Base-by-base conservation (phyloP, 2,329 filamentous ascomycete genomes). In the Ascochyta koolunga region DNA sequence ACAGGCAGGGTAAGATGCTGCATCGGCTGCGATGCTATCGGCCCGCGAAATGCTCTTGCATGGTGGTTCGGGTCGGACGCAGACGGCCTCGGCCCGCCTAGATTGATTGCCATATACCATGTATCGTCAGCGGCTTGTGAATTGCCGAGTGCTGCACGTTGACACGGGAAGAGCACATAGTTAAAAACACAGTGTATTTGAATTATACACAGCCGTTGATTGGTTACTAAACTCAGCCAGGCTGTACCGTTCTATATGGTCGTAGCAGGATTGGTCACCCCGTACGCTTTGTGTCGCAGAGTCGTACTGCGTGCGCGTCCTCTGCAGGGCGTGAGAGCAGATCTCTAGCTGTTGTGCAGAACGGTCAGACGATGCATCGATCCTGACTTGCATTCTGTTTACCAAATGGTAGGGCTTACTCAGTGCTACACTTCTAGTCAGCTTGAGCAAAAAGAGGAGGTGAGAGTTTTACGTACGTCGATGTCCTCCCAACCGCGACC, bases 401-500 rank as follows among this genome's bases (percentile, higher is more conserved):
- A 36, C 32, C 35, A 40, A 37, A 15, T 19, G 21, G 37, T 18
- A 31, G 33, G 55, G 16, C 16, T 21, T 22, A 49, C 36, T 71
- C 51, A 73, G 51, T 73, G 70, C 70, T 73, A 54, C 54, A 53
- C 47, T 61, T 64, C 50, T 46, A 59, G 65, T 73, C 57, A 73
- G 65, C 59, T 54, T 50, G 37, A 15, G 24, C 43, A 57, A 44
- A 48, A 36, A 45, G 48, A 33, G 32, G 32, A 33, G 31, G 13
- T 19, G 15, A n/a, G 47, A 33, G 45, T 33, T 44, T 25, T 38
- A 72, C 74, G 60, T 70, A 77, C 75, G 60, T 86, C 84, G 44
- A 82, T 77, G 62, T 86, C 92, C 78, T 96, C 92, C 93, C 93
- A 97, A 64, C 91, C 89, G 63, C 93, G 85, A 58, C 93, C 93